Conservation (phyloP, 495 filamentous ascomycete genomes). For the Hyphodiscus hymeniophilus region DNA sequence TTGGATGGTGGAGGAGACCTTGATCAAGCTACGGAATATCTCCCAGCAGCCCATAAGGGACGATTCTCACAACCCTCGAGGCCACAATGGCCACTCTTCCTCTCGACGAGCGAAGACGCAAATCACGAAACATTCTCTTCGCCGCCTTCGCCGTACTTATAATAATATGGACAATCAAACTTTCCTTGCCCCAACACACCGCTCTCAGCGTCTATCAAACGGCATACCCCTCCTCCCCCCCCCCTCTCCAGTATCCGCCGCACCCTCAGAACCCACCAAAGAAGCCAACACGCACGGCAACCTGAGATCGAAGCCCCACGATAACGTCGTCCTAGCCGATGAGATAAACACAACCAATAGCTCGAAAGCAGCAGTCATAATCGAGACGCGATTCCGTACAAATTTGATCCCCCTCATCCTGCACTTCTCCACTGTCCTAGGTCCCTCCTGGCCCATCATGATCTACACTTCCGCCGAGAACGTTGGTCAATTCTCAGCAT, state of each 20-base stretch:
- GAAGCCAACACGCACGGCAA: background rate
- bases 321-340: background rate
- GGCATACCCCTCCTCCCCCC: background rate
- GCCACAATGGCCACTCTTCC: too few species aligned
- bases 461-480: slow-evolving; percentile 23
- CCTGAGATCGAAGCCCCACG: background rate
- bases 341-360: slow-evolving; percentile 7
- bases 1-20: slow-evolving; percentile 2
- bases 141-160: slow-evolving; percentile 15
- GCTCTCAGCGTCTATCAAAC: background rate
- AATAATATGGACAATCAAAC: slow-evolving; percentile 15
- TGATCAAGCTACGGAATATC: background rate
- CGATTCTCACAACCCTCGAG: too few species aligned
- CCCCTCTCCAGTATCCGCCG: background rate
- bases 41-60: background rate
- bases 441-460: slow-evolving; percentile 24
- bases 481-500: slow-evolving; percentile 11
- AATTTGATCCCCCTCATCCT: slow-evolving; percentile 22
- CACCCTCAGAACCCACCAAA: background rate
- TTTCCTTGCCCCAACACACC: slow-evolving; percentile 16
- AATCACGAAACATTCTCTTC: slow-evolving; percentile 17
- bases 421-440: slow-evolving; percentile 26
- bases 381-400: slow-evolving; percentile 15
- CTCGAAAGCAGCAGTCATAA: slow-evolving; percentile 18
- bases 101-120: slow-evolving; percentile 14